Percentiles rank a stretch among this genome's conserved stretches.
These are phyloP conservation scores for Beauveria medogensis DNA, from an alignment of 2,329 filamentous ascomycete genomes.

Conservation along the genomic window DNA sequence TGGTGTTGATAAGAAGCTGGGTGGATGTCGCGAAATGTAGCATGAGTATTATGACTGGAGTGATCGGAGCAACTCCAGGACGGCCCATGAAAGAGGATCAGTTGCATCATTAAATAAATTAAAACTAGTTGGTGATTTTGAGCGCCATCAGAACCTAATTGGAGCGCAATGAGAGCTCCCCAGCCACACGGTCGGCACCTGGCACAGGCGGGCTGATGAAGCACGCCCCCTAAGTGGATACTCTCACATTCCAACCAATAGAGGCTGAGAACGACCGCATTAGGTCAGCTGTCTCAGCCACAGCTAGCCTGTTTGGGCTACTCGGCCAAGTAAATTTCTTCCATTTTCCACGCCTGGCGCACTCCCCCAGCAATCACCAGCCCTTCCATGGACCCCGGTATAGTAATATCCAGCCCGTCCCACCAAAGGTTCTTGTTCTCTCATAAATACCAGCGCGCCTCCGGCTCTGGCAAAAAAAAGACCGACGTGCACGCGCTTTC, in stretches of 20 bases:
- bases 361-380: constrained; percentile 14
- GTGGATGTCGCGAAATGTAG: not conserved
- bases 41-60: not conserved
- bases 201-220: not conserved
- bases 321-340: constrained; percentile 30
- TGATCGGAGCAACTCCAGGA: not conserved
- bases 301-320: constrained; percentile 11
- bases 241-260: not conserved
- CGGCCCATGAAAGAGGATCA: not conserved
- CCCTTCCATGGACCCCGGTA: constrained; percentile 29
- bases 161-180: constrained; percentile 1
- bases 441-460: constrained; percentile 40
- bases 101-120: not conserved
- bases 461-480: constrained; percentile 31
- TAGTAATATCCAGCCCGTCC: constrained; percentile 27
- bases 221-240: too few relatives aligned
- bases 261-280: not conserved
- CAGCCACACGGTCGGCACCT: not conserved
- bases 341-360: not conserved
- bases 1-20: not conserved
- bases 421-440: constrained; percentile 29
- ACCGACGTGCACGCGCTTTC: constrained; percentile 41
- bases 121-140: not conserved
- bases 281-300: constrained; percentile 1
- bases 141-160: not conserved